Conservation (phyloP, 768 basidiomycete genomes). For the Amylocystis lapponica region DNA sequence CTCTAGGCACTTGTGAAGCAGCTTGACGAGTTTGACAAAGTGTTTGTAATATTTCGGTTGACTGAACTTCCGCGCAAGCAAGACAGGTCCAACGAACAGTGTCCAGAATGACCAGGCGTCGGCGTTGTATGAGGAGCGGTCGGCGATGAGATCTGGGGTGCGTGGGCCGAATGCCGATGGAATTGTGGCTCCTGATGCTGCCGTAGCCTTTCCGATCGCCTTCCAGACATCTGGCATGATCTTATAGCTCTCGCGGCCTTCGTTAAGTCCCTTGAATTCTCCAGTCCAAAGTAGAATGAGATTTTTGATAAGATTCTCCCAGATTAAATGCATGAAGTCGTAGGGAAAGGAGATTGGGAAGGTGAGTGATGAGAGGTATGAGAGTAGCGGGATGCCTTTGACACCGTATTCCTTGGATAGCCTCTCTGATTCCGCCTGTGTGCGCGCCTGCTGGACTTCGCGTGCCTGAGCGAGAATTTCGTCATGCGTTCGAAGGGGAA, state of each 20-base stretch:
- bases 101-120: constrained; percentile 23
- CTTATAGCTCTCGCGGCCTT: constrained; percentile 5
- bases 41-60: constrained; percentile 20
- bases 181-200: constrained; percentile 26
- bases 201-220: constrained; percentile 14
- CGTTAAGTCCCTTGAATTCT: constrained; percentile 16
- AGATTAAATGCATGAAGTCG: constrained; percentile 26
- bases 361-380: constrained; percentile 6
- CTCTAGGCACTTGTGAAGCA: constrained; percentile 20
- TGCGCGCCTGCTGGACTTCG: constrained; percentile 6
- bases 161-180: constrained; percentile 31
- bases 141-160: constrained; percentile 12
- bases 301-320: constrained; percentile 19
- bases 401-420: constrained; percentile 10
- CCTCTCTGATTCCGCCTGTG: not conserved
- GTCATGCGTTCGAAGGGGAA: no score
- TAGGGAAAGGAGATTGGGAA: constrained; percentile 19
- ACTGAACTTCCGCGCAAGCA: constrained; percentile 16
- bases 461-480: no score
- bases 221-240: constrained; percentile 16
- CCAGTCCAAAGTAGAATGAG: constrained; percentile 20
- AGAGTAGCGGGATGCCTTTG: constrained; percentile 6
- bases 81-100: constrained; percentile 17
- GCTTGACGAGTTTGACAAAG: constrained; percentile 17
- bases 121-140: constrained; percentile 17